These are phyloP conservation scores for Fusarium sp. DNA, from an alignment of 2,329 filamentous ascomycete genomes.

Conservation along the genomic window DNA sequence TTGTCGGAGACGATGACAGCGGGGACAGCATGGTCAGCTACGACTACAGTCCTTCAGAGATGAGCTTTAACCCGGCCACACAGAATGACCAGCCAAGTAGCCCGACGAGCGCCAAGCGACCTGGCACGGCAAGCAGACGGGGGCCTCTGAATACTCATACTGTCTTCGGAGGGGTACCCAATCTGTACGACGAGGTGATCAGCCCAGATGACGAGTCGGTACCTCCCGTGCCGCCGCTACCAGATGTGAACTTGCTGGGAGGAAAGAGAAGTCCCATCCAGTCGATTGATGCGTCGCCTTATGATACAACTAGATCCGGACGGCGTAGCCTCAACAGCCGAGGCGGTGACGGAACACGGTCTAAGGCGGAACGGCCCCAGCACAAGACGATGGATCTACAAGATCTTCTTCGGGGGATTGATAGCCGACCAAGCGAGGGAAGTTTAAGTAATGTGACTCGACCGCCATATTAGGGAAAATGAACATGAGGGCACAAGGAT, in stretches of 20 bases:
- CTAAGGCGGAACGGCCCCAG: conserved; percentile 47
- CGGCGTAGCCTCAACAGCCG: conserved; percentile 55
- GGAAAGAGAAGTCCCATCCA: conserved; percentile 44
- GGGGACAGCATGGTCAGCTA: conserved; percentile 78
- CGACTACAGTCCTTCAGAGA: conserved; percentile 72
- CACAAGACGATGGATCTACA: conserved; percentile 57
- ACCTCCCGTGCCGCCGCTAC: conserved; percentile 66
- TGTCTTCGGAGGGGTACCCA: conserved; percentile 44
- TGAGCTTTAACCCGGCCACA: conserved; percentile 63
- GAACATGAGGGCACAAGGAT: conserved; percentile 6
- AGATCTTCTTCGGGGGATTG: conserved; percentile 60
- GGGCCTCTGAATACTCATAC: conserved; percentile 49
- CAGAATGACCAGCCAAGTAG: conserved; percentile 46
- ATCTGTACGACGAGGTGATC: conserved; percentile 44
- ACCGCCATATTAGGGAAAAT: conserved; percentile 57
- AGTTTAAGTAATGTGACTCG: conserved; percentile 57
- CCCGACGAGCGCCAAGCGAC: conserved; percentile 45
- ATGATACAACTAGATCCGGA: conserved; percentile 50
- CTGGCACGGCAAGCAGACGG: conserved; percentile 50
- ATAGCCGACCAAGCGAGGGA: conserved; percentile 57
- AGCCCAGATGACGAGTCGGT: conserved; percentile 52
- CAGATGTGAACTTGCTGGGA: conserved; percentile 49
- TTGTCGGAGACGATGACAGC: conserved; percentile 57
- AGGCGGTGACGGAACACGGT: conserved; percentile 51
- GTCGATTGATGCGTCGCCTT: conserved; percentile 45